A percentile compares a stretch with the other conserved stretches of the same genome.
Conservation (phyloP, 148 eudicot genomes). For the Chenopodium formosanum region DNA sequence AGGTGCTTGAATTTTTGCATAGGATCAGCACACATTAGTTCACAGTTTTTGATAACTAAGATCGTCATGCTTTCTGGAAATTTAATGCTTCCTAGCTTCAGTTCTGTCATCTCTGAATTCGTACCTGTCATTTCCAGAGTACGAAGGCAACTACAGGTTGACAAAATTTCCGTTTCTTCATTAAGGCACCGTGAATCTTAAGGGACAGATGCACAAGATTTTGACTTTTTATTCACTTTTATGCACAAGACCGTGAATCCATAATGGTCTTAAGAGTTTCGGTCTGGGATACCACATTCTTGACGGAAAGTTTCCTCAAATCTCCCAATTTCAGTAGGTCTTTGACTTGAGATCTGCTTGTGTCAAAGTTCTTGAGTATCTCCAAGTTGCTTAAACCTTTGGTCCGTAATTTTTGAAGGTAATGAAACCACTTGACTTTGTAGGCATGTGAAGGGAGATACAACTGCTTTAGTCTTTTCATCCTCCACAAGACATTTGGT, state of each 20-base stretch:
- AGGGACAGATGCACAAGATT: neutral
- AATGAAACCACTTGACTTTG: neutral
- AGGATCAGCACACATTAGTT: constrained; percentile 3
- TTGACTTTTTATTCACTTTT: neutral
- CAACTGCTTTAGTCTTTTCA: constrained; percentile 15
- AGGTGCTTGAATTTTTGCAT: constrained; percentile 21
- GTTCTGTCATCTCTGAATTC: neutral
- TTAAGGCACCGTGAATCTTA: neutral
- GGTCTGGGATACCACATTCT: neutral
- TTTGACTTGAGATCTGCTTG: neutral
- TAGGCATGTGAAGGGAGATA: constrained; percentile 26
- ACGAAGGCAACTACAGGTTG: neutral
- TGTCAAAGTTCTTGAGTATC: constrained; percentile 20
- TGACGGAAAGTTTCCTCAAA: neutral
- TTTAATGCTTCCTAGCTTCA: neutral
- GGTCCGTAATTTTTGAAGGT: neutral
- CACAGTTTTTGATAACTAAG: neutral
- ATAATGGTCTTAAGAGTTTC: neutral
- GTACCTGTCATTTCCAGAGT: constrained; percentile 6
- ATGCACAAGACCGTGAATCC: neutral
- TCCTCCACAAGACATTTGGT: constrained; percentile 22
- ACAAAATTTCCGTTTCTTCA: neutral
- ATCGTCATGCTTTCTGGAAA: constrained; percentile 15
- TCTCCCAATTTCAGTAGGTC: neutral
- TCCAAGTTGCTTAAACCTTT: constrained; percentile 19